Conservation (phyloP, 306 rosid genomes). For the Cicer yamashitae region DNA sequence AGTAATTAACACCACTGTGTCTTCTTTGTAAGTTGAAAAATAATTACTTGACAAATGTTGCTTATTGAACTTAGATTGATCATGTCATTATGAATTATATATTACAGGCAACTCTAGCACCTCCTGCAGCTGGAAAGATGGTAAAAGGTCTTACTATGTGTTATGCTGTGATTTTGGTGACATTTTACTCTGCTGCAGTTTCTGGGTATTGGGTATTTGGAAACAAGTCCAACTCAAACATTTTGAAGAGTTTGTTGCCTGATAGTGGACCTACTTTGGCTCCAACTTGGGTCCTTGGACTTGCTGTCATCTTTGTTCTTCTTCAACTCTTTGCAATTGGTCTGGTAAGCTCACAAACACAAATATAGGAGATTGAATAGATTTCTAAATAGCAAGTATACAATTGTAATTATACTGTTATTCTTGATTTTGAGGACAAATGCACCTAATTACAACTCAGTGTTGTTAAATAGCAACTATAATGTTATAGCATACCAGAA, state of each 20-base stretch:
- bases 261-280: slow-evolving; percentile 81
- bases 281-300: slow-evolving; percentile 86
- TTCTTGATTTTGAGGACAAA: not conserved
- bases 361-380: not conserved
- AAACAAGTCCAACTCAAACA: slow-evolving; percentile 75
- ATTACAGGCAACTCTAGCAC: slow-evolving; percentile 94
- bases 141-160: slow-evolving; percentile 90
- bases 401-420: not conserved
- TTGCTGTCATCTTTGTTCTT: slow-evolving; percentile 78
- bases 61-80: not conserved
- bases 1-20: slow-evolving; percentile 60
- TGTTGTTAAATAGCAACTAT: too few relatives aligned
- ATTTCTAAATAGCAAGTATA: not conserved
- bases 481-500: too few relatives aligned
- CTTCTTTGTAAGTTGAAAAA: slow-evolving; percentile 22
- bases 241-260: slow-evolving; percentile 75
- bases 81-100: slow-evolving; percentile 43
- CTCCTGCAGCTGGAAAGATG: slow-evolving; percentile 98
- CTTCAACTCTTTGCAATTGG: slow-evolving; percentile 97
- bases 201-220: slow-evolving; percentile 92
- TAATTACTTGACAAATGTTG: slow-evolving; percentile 1
- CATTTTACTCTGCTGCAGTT: slow-evolving; percentile 82
- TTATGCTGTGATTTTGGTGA: slow-evolving; percentile 69
- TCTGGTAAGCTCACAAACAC: slow-evolving; percentile 57
- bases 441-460: not conserved